Percentiles rank a stretch among this genome's conserved stretches.
phyloP scores from a whole-genome alignment of 2,329 filamentous ascomycete species.

The Cladosporium halotolerans region DNA sequence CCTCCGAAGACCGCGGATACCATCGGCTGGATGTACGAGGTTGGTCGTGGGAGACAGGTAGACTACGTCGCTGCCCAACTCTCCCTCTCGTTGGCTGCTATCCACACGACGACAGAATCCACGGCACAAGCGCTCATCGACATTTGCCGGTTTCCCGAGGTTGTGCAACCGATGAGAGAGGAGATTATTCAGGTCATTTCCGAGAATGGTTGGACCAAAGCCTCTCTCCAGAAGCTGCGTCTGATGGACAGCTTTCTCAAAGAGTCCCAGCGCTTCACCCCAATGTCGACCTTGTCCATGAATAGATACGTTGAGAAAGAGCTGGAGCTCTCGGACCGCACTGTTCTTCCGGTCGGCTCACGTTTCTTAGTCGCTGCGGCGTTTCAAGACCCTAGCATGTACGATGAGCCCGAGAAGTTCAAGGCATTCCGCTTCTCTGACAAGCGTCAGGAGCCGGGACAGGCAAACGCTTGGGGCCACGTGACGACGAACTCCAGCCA shows the following conservation, averaged over 20 bases:
- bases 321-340: slow-evolving; percentile 26
- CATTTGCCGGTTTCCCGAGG: slow-evolving; percentile 21
- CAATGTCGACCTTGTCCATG: slow-evolving; percentile 18
- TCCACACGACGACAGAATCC: slow-evolving; percentile 26
- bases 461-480: slow-evolving; percentile 15
- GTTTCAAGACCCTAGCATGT: slow-evolving; percentile 13
- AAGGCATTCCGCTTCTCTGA: slow-evolving; percentile 19
- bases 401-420: slow-evolving; percentile 18
- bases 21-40: slow-evolving; percentile 25
- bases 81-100: slow-evolving; percentile 19
- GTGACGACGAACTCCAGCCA: slow-evolving; percentile 17
- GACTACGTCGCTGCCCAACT: slow-evolving; percentile 20
- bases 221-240: slow-evolving; percentile 24
- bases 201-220: slow-evolving; percentile 26
- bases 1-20: slow-evolving; percentile 21
- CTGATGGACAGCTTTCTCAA: slow-evolving; percentile 32
- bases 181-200: slow-evolving; percentile 23
- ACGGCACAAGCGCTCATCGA: slow-evolving; percentile 22
- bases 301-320: slow-evolving; percentile 20
- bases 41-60: slow-evolving; percentile 15
- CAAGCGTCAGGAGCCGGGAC: slow-evolving; percentile 18
- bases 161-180: slow-evolving; percentile 22
- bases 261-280: slow-evolving; percentile 27
- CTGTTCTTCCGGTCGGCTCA: slow-evolving; percentile 19
- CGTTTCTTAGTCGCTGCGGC: slow-evolving; percentile 15